Base-by-base conservation (phyloP, 2,329 filamentous ascomycete species). In the Fonsecaea pedrosoi region DNA sequence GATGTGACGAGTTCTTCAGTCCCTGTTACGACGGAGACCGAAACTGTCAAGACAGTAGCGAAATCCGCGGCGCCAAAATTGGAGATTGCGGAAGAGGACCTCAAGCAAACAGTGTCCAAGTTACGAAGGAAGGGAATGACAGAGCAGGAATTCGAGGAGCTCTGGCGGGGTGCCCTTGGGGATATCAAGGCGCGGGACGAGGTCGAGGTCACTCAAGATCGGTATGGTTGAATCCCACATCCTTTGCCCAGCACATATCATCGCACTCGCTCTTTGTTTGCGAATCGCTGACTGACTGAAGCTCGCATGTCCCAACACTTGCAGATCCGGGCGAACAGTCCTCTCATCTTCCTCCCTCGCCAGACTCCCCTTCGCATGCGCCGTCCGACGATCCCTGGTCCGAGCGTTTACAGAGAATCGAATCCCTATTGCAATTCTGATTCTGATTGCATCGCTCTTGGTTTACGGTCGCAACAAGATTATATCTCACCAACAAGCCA, bases 321-420 rank as follows among this genome's bases (percentile, higher is more conserved):
- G n/a, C 64, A 73, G 71, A 79, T 84, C 86, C 85, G 81, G 81
- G 82, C 79, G 83, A 84, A 81, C 88, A 83, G 82, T 82, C 79
- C 87, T 97, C 85, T 87, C 88, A 81, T 94, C 91, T 82, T 90
- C 87, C 84, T 96, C 92, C 84, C 91, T 96, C 89, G 91, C 94
- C 86, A 87, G 90, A 80, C 86, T 98, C 90, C 87, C 94, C 82
- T 84, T 97, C 90, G 78, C 82, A 83, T 97, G 81, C 73, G 77
- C 80, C 75, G 72, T 80, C 78, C 80, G 80, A 76, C 79, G 80
- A 72, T 77, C 81, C 75, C 68, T 82, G 74, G 73, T 81, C 78
- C 79, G 81, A 76, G 77, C 80, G 79, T 75, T 82, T 79, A 73
- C 81, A 78, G 79, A 79, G 75, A 81, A 82, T 82, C 77, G 80